Evolutionary conservation across 2,329 filamentous ascomycete genomes (phyloP).

Genomic region (Ascochyta koolunga): DNA sequence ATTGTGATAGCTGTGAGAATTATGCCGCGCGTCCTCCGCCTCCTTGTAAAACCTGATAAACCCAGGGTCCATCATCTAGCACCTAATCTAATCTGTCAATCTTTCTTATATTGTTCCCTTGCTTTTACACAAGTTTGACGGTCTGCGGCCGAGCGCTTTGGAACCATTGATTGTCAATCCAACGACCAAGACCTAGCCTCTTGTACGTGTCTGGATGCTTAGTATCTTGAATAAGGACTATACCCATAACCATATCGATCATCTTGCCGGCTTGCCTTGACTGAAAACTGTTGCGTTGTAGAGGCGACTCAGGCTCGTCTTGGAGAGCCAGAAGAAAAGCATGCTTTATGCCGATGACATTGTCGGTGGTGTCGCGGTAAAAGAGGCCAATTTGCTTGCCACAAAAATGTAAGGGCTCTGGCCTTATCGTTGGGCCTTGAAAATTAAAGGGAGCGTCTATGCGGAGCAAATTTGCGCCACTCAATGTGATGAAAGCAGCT

Average conservation of each 20-base stretch:
- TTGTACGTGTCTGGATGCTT: neutral
- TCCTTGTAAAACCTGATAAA: too few species aligned
- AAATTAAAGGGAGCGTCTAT: too few species aligned
- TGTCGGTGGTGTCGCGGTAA: neutral
- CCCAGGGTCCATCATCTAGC: too few species aligned
- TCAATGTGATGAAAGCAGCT: too few species aligned
- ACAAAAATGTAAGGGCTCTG: neutral
- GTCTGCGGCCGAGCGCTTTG: neutral
- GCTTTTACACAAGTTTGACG: neutral
- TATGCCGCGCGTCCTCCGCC: too few species aligned
- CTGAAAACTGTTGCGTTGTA: neutral
- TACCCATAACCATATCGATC: neutral
- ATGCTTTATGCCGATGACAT: neutral
- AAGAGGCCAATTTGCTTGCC: neutral
- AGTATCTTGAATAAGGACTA: neutral
- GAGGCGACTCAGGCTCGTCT: neutral
- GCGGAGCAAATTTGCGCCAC: too few species aligned
- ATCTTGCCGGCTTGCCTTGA: neutral
- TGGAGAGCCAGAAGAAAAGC: neutral
- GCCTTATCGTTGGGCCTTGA: neutral
- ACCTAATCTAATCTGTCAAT: too few species aligned
- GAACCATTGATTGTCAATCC: neutral
- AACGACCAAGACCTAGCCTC: constrained; percentile 4
- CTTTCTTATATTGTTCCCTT: neutral
- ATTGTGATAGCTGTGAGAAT: too few species aligned